These are phyloP conservation scores for Cladophialophora yegresii DNA, from an alignment of 2,329 filamentous ascomycete genomes.

Conservation along the genomic window DNA sequence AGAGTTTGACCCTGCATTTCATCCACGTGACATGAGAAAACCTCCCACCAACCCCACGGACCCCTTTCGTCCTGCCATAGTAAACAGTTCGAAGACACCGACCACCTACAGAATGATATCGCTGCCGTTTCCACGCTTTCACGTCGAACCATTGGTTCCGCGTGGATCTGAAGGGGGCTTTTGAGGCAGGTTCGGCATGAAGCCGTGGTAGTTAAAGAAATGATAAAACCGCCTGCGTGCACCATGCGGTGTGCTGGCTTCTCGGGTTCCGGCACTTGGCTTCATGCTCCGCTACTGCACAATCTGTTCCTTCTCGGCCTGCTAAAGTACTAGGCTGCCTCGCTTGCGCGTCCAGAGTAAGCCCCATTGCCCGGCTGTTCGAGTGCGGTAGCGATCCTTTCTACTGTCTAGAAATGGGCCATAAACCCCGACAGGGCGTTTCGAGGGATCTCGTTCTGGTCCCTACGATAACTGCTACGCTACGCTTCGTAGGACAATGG, in stretches of 20 bases:
- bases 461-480: too few species aligned
- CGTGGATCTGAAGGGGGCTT: neutral
- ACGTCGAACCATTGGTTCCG: too few species aligned
- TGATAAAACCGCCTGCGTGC: neutral
- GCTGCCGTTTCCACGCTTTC: too few species aligned
- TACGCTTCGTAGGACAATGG: neutral
- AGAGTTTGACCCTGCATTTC: too few species aligned
- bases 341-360: neutral
- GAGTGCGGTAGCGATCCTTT: neutral
- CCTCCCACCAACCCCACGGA: too few species aligned
- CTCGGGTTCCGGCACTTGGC: neutral
- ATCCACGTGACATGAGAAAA: too few species aligned
- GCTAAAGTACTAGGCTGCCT: conserved; percentile 1
- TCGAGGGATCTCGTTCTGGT: neutral
- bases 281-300: conserved; percentile 2
- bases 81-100: too few species aligned
- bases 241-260: neutral
- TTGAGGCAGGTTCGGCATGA: neutral
- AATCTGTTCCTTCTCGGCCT: conserved; percentile 1
- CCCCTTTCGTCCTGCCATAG: too few species aligned
- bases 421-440: neutral
- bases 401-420: neutral
- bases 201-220: neutral
- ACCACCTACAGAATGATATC: too few species aligned
- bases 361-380: neutral